Evolutionary conservation across 2,329 filamentous ascomycete genomes (phyloP), one percentile per base, ranked within the genome.

Genomic region (Lasiodiplodia gonubiensis): DNA sequence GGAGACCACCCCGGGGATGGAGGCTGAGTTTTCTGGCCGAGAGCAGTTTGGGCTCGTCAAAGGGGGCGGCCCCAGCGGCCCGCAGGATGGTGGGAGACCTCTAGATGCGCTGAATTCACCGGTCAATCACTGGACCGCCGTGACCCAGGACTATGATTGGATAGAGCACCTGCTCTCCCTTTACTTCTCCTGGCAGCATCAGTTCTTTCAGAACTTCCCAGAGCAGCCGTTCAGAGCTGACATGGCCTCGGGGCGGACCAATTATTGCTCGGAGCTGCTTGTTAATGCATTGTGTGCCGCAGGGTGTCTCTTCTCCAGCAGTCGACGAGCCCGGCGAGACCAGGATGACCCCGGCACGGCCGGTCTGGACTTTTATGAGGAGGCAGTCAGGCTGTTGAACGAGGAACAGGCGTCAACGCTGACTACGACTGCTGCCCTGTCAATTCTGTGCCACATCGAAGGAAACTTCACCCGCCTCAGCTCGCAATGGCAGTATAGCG

Each of bases 131-230:
- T 72, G 71, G 71, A 72, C 71, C 5, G 48, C 53, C 27, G 70
- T 71, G n/a, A 66, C 65, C 18, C 46, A 72, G 21, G 67, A 70
- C 21, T n/a, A 49, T 49, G 67, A 69, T 3, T 65, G 67, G 35
- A 67, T 71, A 23, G 57, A 66, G 33, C 70, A 71, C 18, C 57
- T 72, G 16, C 63, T 72, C 11, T 66, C 60, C 18, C 51, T 69
- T 25, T 74, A 71, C 61, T 69, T 72, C 18, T 60, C 70, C 35
- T 72, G 71, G 71, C 68, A 70, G 35, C 70, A 72, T 37, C 68
- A 68, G 12, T 69, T 70, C 37, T 72, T 69, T 35, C 69, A 71
- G 33, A 68, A 66, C 53, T 72, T 72, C 23, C 69, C 71, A 6
- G 70, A 72, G 39, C 53, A 70, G 52, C 64, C 69, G 25, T 71